Conservation (phyloP, 805 yeast species). For the Pichia paraexigua region DNA sequence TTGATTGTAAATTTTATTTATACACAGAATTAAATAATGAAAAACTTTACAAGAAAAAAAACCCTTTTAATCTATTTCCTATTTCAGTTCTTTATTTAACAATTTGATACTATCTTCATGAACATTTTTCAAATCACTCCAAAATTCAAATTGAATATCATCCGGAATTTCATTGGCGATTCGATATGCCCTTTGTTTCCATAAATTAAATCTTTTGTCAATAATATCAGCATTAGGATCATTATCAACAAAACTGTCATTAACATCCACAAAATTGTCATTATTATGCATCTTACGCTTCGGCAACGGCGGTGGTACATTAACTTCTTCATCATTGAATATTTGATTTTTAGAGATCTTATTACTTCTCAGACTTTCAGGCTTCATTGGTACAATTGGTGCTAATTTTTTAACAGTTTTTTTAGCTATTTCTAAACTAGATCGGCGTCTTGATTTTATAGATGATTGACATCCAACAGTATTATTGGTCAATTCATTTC, state of each 20-base stretch:
- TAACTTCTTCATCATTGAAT: neutral
- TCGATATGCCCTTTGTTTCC: slow-evolving; percentile 46
- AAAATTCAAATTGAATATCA: slow-evolving; percentile 32
- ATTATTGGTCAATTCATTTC: neutral
- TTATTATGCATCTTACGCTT: neutral
- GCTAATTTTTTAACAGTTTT: slow-evolving; percentile 12
- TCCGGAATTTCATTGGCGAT: slow-evolving; percentile 36
- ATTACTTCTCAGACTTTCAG: slow-evolving; percentile 23
- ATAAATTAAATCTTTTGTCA: slow-evolving; percentile 45
- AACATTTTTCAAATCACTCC: slow-evolving; percentile 37
- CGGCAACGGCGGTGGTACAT: neutral
- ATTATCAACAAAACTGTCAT: neutral
- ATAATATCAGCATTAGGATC: neutral
- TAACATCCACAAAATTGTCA: neutral
- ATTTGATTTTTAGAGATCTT: neutral
- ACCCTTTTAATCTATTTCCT: neutral
- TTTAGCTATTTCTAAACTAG: slow-evolving; percentile 4
- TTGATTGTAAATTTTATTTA: neutral
- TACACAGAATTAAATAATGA: neutral
- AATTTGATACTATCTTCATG: slow-evolving; percentile 26
- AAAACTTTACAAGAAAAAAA: neutral
- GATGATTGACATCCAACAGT: neutral
- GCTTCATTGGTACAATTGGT: slow-evolving; percentile 45
- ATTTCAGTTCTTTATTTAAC: slow-evolving; percentile 7
- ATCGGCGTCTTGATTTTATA: neutral